A percentile compares a stretch with the other conserved stretches of the same genome.
Evolutionary conservation across 768 basidiomycete species (phyloP).

Genomic region (Antrodiella citrinella): DNA sequence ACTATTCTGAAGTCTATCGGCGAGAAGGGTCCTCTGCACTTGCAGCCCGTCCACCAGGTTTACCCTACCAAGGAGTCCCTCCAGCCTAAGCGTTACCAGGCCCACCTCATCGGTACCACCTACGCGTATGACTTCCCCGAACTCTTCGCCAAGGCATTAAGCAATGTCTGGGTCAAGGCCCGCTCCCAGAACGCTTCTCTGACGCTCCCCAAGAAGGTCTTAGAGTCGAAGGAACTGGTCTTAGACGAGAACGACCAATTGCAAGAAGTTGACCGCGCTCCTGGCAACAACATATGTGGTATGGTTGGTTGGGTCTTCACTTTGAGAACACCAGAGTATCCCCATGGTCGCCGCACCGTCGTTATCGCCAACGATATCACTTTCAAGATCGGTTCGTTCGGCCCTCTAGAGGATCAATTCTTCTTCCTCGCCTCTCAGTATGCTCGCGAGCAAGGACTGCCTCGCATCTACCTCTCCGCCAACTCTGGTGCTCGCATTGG

Average conservation of each 20-base stretch:
- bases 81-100: slow-evolving; percentile 98
- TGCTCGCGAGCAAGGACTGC: slow-evolving; percentile 80
- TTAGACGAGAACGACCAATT: slow-evolving; percentile 90
- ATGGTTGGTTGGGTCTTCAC: slow-evolving; percentile 99
- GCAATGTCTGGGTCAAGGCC: slow-evolving; percentile 83
- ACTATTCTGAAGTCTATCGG: slow-evolving; percentile 97
- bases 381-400: slow-evolving; percentile 97
- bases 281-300: slow-evolving; percentile 91
- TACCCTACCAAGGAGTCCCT: slow-evolving; percentile 98
- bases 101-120: slow-evolving; percentile 95
- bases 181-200: slow-evolving; percentile 57
- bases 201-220: slow-evolving; percentile 64
- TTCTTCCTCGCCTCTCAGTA: slow-evolving; percentile 94
- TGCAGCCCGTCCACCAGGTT: slow-evolving; percentile 87
- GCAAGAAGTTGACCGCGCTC: slow-evolving; percentile 82
- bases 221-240: slow-evolving; percentile 86
- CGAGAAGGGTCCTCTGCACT: slow-evolving; percentile 92
- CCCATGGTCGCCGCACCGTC: slow-evolving; percentile 77
- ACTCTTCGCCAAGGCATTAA: slow-evolving; percentile 93
- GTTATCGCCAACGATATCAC: slow-evolving; percentile 98
- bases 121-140: slow-evolving; percentile 99
- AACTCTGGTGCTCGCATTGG: slow-evolving; percentile 98
- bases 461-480: slow-evolving; percentile 95
- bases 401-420: slow-evolving; percentile 91
- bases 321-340: slow-evolving; percentile 86